Percentiles rank a stretch among this genome's conserved stretches.
Evolutionary conservation across 371 early-diverging fungal genomes (phyloP).

Genomic region (Syncephalis plumigaleata): DNA sequence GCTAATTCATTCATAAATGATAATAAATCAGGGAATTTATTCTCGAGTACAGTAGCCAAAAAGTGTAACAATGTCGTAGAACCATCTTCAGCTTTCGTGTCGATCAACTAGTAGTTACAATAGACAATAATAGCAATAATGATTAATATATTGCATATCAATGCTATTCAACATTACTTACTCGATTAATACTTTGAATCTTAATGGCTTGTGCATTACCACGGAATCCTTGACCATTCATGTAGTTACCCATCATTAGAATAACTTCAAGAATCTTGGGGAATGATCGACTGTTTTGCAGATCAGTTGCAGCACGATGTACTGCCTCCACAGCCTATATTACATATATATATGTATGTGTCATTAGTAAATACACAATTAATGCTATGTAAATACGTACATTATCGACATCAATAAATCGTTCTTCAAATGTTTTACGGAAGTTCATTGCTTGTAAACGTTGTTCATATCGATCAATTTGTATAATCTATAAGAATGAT

Average conservation of each 20-base stretch:
- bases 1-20: conserved; percentile 49
- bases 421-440: conserved; percentile 57
- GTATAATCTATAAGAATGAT: conserved; percentile 33
- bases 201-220: conserved; percentile 85
- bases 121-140: no score
- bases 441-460: conserved; percentile 57
- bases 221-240: conserved; percentile 76
- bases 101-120: conserved; percentile 35
- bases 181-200: conserved; percentile 72
- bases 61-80: conserved; percentile 63
- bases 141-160: no score
- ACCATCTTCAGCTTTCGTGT: conserved; percentile 61
- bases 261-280: conserved; percentile 45
- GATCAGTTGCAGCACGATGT: conserved; percentile 26
- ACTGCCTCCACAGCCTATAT: conserved; percentile 11
- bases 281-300: conserved; percentile 29
- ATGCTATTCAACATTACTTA: conserved; percentile 12
- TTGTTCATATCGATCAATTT: conserved; percentile 63
- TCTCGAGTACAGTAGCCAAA: conserved; percentile 47
- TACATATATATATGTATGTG: not conserved
- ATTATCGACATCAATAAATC: conserved; percentile 40
- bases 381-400: conserved; percentile 17
- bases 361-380: not conserved
- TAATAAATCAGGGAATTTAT: conserved; percentile 41
- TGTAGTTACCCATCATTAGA: conserved; percentile 74